Conservation (phyloP, 352 stramenopile genomes). For the Thalassiosira hispida region DNA sequence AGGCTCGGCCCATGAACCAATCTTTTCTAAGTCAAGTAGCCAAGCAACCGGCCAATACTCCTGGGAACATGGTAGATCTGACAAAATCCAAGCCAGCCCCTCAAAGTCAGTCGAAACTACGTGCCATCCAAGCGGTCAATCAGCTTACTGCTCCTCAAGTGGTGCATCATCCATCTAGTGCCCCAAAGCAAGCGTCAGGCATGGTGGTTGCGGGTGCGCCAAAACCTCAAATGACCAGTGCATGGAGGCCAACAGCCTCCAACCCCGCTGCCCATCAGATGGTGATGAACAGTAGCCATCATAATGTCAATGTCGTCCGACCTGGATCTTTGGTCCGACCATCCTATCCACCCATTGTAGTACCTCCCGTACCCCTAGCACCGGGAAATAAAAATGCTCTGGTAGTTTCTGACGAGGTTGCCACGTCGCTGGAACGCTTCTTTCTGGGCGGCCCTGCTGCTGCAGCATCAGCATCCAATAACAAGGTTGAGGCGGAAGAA, state of each 20-base stretch:
- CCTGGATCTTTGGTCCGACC: background rate
- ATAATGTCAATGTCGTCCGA: background rate
- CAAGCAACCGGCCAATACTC: background rate
- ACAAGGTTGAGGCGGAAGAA: background rate
- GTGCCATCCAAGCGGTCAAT: too few relatives aligned
- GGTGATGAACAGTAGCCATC: background rate
- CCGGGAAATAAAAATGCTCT: slow-evolving; percentile 24
- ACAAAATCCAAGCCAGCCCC: background rate
- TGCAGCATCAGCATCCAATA: background rate
- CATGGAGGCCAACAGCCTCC: too few relatives aligned
- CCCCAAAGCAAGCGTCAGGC: too few relatives aligned
- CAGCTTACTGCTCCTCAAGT: background rate
- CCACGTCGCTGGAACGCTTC: slow-evolving; percentile 26
- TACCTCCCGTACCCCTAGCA: slow-evolving; percentile 34
- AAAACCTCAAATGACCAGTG: background rate
- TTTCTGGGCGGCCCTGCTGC: slow-evolving; percentile 10
- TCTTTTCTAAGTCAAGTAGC: background rate
- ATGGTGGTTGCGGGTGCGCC: background rate
- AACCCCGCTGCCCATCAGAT: too few relatives aligned
- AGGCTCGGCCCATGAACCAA: background rate
- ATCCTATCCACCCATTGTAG: slow-evolving; percentile 25
- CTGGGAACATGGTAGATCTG: background rate
- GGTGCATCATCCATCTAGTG: too few relatives aligned
- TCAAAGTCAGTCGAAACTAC: too few relatives aligned
- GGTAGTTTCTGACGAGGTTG: slow-evolving; percentile 26